A percentile compares a stretch with the other conserved stretches of the same genome.
Evolutionary conservation across 2,329 filamentous ascomycete genomes (phyloP).

Genomic region (Truncatella angustata): DNA sequence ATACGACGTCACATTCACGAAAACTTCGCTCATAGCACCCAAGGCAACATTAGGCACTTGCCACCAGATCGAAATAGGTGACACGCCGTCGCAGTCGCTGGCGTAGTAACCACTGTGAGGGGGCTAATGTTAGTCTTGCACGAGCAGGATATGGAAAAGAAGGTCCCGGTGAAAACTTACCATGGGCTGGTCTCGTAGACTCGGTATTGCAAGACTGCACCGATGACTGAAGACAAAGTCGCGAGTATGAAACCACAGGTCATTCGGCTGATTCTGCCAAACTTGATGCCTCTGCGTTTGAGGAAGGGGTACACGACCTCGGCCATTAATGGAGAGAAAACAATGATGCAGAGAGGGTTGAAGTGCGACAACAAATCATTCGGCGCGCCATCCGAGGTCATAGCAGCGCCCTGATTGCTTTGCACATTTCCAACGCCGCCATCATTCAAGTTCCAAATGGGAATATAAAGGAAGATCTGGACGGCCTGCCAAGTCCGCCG

Average conservation of each 20-base stretch:
- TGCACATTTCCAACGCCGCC: slow-evolving; percentile 3
- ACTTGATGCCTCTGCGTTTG: slow-evolving; percentile 47
- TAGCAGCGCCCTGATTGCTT: slow-evolving; percentile 32
- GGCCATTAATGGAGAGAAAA: slow-evolving; percentile 53
- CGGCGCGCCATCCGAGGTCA: slow-evolving; percentile 47
- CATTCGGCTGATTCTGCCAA: slow-evolving; percentile 58
- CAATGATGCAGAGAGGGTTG: slow-evolving; percentile 57
- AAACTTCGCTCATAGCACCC: slow-evolving; percentile 54
- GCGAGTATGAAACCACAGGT: slow-evolving; percentile 53
- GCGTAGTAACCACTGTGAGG: slow-evolving; percentile 38
- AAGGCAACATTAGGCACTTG: slow-evolving; percentile 50
- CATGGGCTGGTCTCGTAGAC: slow-evolving; percentile 58
- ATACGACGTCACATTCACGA: slow-evolving; percentile 61
- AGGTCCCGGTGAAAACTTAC: slow-evolving; percentile 13
- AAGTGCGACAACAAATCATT: slow-evolving; percentile 63
- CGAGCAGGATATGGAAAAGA: background rate
- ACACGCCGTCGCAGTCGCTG: slow-evolving; percentile 35
- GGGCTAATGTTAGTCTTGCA: background rate
- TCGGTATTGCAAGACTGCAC: slow-evolving; percentile 54
- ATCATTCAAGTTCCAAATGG: slow-evolving; percentile 3
- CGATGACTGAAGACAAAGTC: slow-evolving; percentile 52
- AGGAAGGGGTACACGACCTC: slow-evolving; percentile 57
- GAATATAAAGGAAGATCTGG: slow-evolving; percentile 37
- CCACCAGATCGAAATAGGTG: slow-evolving; percentile 50
- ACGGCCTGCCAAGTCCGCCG: slow-evolving; percentile 46